Base-by-base conservation (phyloP, 768 basidiomycete genomes). In the Suillus clintonianus region DNA sequence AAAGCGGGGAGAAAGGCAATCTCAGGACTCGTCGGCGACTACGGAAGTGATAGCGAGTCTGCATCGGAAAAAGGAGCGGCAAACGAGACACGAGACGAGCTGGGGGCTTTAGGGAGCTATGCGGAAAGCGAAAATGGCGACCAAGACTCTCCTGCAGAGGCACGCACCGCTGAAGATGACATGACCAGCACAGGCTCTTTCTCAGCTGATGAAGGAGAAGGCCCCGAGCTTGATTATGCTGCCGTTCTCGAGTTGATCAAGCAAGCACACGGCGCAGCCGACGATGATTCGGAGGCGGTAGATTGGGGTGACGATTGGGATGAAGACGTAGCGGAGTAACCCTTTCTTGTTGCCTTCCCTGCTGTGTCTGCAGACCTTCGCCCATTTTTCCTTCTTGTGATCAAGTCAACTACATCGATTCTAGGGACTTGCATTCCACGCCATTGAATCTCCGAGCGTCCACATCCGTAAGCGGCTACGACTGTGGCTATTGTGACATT, bases 1-100 rank as follows among this genome's bases (percentile, higher is more conserved):
- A 80, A 78, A 58, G 84, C 79, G 32, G 86, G 86, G 24, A 83
- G 82, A 70, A 79, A 80, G 64, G 82, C 85, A 11, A 86, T 92
- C 27, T 77, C 72, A 3, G 87, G 79, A n/a, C 70, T 90, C 59
- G 64, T 90, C 17, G 85, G 81, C 11, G 88, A 78, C 1, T 91
- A 91, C 70, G 86, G 83, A 24, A 90, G 87, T 53, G 81, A 78
- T 64, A 71, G 68, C 54, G 77, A 79, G 14, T 80, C 79, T 15
- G 80, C 78, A 50, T 67, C 72, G n/a, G 74, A 71, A 27, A 61
- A 61, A 10, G 36, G 64, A 22, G 59, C 24, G 5, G 24, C 11
- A 42, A 51, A 50, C n/a, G 61, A 43, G 11, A 56, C 53, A 45
- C 22, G 11, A 6, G 34, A 53, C 6, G 74, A 70, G 30, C 27